A percentile compares a stretch with the other conserved stretches of the same genome.
Conservation (phyloP, 164 flowering plant species). For the Kalanchoe fedtschenkoi region DNA sequence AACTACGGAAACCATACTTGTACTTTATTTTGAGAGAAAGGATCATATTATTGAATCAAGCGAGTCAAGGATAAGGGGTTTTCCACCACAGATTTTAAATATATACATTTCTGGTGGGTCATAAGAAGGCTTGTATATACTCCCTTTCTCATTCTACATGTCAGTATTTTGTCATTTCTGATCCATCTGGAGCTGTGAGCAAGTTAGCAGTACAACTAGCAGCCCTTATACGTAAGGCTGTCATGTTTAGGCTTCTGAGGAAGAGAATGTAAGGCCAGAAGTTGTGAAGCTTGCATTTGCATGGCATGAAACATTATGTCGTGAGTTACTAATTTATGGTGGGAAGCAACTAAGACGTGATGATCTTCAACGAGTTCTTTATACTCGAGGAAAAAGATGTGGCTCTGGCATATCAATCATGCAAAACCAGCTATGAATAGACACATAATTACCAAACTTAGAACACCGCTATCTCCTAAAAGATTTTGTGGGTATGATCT, state of each 20-base stretch:
- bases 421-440: background rate
- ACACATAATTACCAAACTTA: background rate
- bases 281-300: background rate
- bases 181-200: background rate
- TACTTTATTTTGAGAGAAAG: background rate
- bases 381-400: no score
- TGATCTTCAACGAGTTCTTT: no score
- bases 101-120: background rate
- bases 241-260: background rate
- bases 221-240: background rate
- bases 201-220: background rate
- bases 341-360: background rate
- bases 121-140: background rate
- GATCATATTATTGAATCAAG: background rate
- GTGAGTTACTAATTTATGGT: background rate
- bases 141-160: no score
- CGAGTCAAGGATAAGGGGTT: background rate
- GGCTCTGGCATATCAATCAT: background rate
- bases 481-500: background rate
- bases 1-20: background rate
- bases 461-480: background rate
- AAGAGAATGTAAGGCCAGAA: background rate
- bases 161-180: background rate
- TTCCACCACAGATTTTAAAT: background rate
- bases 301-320: background rate